A percentile compares a stretch with the other conserved stretches of the same genome.
Evolutionary conservation across 495 filamentous ascomycete genomes (phyloP).

Genomic region (Xylaria telfairii): DNA sequence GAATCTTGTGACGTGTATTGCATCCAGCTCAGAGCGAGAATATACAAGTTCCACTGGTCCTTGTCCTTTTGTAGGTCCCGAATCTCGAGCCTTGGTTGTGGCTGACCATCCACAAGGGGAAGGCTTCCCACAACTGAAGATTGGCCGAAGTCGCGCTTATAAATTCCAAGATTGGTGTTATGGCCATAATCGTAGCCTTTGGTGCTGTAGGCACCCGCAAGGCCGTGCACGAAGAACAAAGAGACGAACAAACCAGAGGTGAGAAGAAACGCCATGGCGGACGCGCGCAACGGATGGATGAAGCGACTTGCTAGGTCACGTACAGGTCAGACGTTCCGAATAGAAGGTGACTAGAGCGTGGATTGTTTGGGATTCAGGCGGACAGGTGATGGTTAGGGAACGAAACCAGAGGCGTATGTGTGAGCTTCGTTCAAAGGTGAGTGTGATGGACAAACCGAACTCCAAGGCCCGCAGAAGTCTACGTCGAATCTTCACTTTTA

Average conservation of each 20-base stretch:
- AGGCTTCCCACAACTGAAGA: constrained; percentile 36
- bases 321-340: not conserved
- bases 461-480: not conserved
- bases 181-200: constrained; percentile 51
- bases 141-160: constrained; percentile 35
- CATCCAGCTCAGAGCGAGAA: constrained; percentile 60
- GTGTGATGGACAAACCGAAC: not conserved
- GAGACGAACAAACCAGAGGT: constrained; percentile 23
- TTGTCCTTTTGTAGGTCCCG: constrained; percentile 61
- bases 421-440: constrained; percentile 7
- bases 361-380: constrained; percentile 10
- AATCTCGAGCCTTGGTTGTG: constrained; percentile 54
- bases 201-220: not conserved
- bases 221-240: not conserved
- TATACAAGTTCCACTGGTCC: constrained; percentile 65
- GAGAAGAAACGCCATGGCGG: constrained; percentile 13
- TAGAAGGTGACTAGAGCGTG: not conserved
- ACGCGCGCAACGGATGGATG: not conserved
- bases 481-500: constrained; percentile 5
- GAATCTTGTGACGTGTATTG: constrained; percentile 60
- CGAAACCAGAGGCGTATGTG: not conserved
- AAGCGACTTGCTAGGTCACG: not conserved
- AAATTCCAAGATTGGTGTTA: constrained; percentile 35
- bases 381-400: constrained; percentile 8
- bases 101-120: constrained; percentile 35